A percentile compares a stretch with the other conserved stretches of the same genome.
phyloP scores from a whole-genome alignment of 164 flowering plant species.

The Tetracentron sinense region DNA sequence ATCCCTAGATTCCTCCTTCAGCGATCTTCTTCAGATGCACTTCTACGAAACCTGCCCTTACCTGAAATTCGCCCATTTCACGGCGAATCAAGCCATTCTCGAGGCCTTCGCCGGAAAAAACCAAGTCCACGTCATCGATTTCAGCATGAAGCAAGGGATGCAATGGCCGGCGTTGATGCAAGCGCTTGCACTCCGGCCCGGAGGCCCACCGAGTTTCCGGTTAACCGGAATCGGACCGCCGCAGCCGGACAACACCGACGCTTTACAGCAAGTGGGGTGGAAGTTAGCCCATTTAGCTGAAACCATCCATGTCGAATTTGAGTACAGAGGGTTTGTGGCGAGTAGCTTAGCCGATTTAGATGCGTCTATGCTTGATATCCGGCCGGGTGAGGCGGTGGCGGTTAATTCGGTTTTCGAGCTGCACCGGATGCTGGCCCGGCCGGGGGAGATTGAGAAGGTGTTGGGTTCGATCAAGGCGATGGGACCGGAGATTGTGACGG shows the following conservation, averaged over 20 bases:
- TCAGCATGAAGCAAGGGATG: too few relatives aligned
- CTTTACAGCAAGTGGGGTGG: too few relatives aligned
- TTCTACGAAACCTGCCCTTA: too few relatives aligned
- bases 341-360: conserved; percentile 71
- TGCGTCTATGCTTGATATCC: conserved; percentile 42
- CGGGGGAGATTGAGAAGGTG: conserved; percentile 59
- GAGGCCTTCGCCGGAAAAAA: conserved; percentile 48
- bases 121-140: too few relatives aligned
- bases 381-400: conserved; percentile 46
- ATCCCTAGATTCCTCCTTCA: conserved; percentile 19
- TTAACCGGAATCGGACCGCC: too few relatives aligned
- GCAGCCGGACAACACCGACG: too few relatives aligned
- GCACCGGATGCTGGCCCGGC: conserved; percentile 50
- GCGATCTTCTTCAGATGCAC: conserved; percentile 27
- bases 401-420: conserved; percentile 75
- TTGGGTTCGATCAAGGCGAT: conserved; percentile 40
- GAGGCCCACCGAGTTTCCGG: conserved; percentile 30
- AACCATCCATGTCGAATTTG: too few relatives aligned
- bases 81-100: conserved; percentile 87
- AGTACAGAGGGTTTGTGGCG: conserved; percentile 54
- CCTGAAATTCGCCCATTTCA: too few relatives aligned
- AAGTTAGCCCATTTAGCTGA: conserved; percentile 52
- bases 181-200: conserved; percentile 31
- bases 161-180: conserved; percentile 44
- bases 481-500: conserved; percentile 60